Evolutionary conservation across 2,329 filamentous ascomycete species (phyloP).

Genomic region (Alternaria brassicicola): DNA sequence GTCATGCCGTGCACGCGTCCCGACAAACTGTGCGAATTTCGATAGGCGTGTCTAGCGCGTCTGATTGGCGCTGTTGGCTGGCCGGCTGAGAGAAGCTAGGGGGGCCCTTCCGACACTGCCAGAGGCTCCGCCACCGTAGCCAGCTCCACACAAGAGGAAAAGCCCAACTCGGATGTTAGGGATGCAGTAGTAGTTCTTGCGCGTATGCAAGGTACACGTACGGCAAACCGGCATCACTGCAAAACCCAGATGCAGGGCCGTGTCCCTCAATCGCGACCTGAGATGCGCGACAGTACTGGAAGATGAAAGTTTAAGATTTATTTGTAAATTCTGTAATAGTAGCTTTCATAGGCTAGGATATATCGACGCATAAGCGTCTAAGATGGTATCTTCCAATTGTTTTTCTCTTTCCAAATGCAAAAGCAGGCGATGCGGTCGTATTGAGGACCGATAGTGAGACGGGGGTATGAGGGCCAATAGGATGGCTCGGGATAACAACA

Average conservation of each 20-base stretch:
- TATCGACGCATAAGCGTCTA: constrained; percentile 12
- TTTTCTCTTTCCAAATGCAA: constrained; percentile 3
- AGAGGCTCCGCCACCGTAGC: not conserved
- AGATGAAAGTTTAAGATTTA: not conserved
- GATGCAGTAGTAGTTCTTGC: constrained; percentile 1
- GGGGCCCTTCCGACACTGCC: not conserved
- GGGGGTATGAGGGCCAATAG: not conserved
- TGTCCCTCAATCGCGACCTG: not conserved
- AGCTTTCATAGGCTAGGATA: not conserved
- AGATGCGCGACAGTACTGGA: not conserved
- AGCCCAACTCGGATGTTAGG: not conserved
- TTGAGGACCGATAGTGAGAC: not conserved
- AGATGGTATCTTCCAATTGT: constrained; percentile 12
- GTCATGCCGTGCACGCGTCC: not conserved
- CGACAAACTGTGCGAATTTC: not conserved
- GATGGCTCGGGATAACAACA: not conserved
- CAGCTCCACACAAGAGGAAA: not conserved
- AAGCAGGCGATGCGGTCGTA: not conserved
- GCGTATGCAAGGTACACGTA: not conserved
- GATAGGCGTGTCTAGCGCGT: not conserved
- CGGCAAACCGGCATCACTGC: not conserved
- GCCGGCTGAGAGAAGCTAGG: not conserved
- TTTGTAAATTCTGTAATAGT: not conserved
- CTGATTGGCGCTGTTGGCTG: not conserved
- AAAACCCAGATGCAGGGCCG: not conserved